Base-by-base conservation (phyloP, 1,284 basidiomycete species). In the Sphagnurus paluster region DNA sequence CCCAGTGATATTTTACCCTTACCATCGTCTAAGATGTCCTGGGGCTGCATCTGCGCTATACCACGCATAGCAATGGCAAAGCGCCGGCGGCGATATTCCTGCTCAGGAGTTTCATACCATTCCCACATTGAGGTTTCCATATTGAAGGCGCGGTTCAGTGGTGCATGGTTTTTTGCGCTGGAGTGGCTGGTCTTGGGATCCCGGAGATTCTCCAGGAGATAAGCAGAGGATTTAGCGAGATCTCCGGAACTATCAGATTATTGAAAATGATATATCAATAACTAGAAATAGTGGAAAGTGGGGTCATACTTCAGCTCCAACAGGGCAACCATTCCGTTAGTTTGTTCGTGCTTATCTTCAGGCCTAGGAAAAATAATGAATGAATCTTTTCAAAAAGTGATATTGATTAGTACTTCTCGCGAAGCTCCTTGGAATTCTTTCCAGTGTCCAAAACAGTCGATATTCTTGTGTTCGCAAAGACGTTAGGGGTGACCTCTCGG, bases 51-150 rank as follows among this genome's bases (percentile, higher is more conserved):
- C 14, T 36, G 48, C 4, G 50, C 45, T 2, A 50, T 38, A 3
- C 59, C 63, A 4, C 48, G 46, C 55, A 63, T 62, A 8, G 52
- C 62, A 3, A 51, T 46, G 2, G 46, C 51, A 36, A 65, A 63
- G 1, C 60, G 55, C 0, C 37, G 42, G 3, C 51, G 42, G 5
- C 49, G 39, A 17, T 17, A 20, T 26, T 54, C 53, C 24, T 64
- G 55, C 5, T 46, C 56, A 2, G 62, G 55, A 14, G 42, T 35
- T n/a, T 59, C 53, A n/a, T n/a, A n/a, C n/a, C n/a, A n/a, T 11
- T 55, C 52, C 58, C 56, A 62, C 11, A 56, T 37, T 10, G 45
- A 33, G 28, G 54, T 38, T 16, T 45, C 41, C 0, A 49, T 53
- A 8, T 52, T 41, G 46, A 55, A 56, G 9, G 54, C 58, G 8